Evolutionary conservation across 2,329 filamentous ascomycete species (phyloP).

Genomic region (Ophiostoma populinum): DNA sequence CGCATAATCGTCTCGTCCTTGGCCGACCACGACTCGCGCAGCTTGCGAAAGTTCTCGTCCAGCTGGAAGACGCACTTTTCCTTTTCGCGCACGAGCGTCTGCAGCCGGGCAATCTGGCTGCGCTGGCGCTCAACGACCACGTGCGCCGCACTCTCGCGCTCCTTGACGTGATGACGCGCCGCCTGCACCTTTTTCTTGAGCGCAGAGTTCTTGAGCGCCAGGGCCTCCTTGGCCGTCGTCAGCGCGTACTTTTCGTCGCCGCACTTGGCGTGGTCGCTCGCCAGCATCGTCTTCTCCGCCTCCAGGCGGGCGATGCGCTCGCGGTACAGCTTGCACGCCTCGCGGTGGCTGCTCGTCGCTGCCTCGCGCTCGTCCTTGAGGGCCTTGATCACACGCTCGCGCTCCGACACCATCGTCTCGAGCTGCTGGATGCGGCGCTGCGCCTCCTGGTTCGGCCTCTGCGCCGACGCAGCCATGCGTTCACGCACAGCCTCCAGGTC

Average conservation of each 20-base stretch:
- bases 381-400: conserved; percentile 12
- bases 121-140: conserved; percentile 10
- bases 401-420: conserved; percentile 11
- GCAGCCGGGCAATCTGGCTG: conserved; percentile 7
- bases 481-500: conserved; percentile 8
- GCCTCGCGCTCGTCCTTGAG: conserved; percentile 11
- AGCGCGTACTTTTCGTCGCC: conserved; percentile 8
- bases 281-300: conserved; percentile 11
- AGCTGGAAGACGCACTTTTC: conserved; percentile 12
- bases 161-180: conserved; percentile 6
- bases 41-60: conserved; percentile 11
- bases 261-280: conserved; percentile 12
- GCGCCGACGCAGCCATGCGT: conserved; percentile 2
- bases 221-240: conserved; percentile 4
- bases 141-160: conserved; percentile 7
- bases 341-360: conserved; percentile 11
- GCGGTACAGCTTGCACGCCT: conserved; percentile 9
- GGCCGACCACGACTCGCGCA: conserved; percentile 11
- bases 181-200: conserved; percentile 5
- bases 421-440: conserved; percentile 11
- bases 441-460: conserved; percentile 6
- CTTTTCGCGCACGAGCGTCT: conserved; percentile 8
- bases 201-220: conserved; percentile 6
- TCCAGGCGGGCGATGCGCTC: conserved; percentile 11
- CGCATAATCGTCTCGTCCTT: conserved; percentile 11